Evolutionary conservation across 768 basidiomycete species (phyloP).

Genomic region (Lactifluus pinguis): DNA sequence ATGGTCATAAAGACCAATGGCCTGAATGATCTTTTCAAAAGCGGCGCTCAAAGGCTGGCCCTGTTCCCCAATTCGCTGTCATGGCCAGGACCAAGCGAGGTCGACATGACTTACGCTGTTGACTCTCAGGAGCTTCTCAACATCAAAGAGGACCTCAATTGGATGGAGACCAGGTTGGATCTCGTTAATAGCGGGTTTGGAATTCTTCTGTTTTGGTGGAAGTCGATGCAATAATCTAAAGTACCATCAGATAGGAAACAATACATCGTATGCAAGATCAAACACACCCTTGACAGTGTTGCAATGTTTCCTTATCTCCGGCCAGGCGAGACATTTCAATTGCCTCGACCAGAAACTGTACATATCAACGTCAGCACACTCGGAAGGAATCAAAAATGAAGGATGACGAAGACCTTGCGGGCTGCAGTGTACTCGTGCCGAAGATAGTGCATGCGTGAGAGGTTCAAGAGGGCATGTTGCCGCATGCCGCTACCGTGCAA

Average conservation of each 20-base stretch:
- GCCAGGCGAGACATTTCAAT: constrained; percentile 66
- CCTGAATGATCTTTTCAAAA: constrained; percentile 61
- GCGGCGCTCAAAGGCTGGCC: constrained; percentile 31
- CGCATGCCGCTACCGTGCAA: constrained; percentile 52
- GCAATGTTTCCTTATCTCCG: constrained; percentile 62
- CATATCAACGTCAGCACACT: not conserved
- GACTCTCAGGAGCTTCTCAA: constrained; percentile 64
- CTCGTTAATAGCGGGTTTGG: constrained; percentile 53
- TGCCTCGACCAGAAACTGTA: constrained; percentile 65
- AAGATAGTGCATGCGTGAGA: constrained; percentile 71
- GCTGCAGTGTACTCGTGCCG: constrained; percentile 60
- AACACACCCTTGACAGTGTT: constrained; percentile 67
- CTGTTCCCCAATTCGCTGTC: not conserved
- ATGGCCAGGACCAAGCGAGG: not conserved
- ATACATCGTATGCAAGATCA: not conserved
- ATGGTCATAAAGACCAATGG: constrained; percentile 59
- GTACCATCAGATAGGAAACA: not conserved
- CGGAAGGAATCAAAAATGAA: not conserved
- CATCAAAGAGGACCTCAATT: constrained; percentile 67
- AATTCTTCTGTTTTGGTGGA: constrained; percentile 39
- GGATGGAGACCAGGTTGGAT: constrained; percentile 71
- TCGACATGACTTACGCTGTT: constrained; percentile 38
- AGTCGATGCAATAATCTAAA: constrained; percentile 64
- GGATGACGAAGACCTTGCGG: constrained; percentile 40
- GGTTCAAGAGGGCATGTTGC: constrained; percentile 69